phyloP scores from a whole-genome alignment of 75 land plant genomes.

The Ceratopteris richardii region DNA sequence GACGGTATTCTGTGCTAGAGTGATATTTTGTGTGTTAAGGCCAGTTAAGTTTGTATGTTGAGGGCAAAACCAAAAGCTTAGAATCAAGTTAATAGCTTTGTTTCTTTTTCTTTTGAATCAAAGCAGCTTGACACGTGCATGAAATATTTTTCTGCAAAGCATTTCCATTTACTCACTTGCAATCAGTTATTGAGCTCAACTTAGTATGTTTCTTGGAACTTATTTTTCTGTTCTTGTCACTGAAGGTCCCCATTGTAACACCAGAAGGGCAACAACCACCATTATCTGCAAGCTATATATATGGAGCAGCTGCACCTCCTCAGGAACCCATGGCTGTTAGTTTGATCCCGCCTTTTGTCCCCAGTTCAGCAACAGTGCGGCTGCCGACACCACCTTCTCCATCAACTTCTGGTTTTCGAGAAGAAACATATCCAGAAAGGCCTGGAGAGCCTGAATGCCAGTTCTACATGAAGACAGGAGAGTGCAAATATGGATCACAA shows the following conservation, averaged over 20 bases:
- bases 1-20: too few relatives aligned
- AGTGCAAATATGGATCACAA: constrained; percentile 78
- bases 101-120: too few relatives aligned
- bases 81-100: too few relatives aligned
- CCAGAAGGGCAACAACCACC: constrained; percentile 13
- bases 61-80: too few relatives aligned
- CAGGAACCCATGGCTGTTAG: not conserved
- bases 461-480: constrained; percentile 85
- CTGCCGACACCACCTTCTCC: constrained; percentile 12
- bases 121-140: too few relatives aligned
- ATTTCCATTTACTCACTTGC: too few relatives aligned
- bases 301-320: constrained; percentile 1
- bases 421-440: constrained; percentile 38
- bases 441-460: constrained; percentile 91
- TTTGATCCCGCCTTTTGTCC: not conserved
- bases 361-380: constrained; percentile 13
- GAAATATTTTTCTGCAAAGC: too few relatives aligned
- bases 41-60: too few relatives aligned
- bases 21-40: too few relatives aligned
- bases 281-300: constrained; percentile 1
- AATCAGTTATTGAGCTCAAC: too few relatives aligned
- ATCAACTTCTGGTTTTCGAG: constrained; percentile 2
- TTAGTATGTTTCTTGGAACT: too few relatives aligned
- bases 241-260: not conserved
- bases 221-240: too few relatives aligned